phyloP scores from a whole-genome alignment of 495 filamentous ascomycete species.

The Lichina pygmaea region DNA sequence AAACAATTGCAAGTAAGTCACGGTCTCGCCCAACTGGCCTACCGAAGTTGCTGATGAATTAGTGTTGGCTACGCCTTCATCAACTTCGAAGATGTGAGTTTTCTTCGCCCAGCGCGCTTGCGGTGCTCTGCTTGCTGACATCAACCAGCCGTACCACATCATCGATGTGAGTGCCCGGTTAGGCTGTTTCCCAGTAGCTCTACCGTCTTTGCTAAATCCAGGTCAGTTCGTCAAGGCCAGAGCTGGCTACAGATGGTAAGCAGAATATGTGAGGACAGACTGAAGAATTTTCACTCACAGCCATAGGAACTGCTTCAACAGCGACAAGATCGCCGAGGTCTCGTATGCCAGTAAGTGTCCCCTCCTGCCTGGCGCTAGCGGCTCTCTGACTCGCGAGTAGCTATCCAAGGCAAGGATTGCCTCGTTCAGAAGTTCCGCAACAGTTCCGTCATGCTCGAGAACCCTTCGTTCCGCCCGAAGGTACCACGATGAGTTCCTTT shows the following conservation, averaged over 20 bases:
- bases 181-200: conserved; percentile 1
- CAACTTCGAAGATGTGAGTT: conserved; percentile 59
- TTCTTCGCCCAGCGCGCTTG: background rate
- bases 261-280: background rate
- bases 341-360: conserved; percentile 66
- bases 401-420: conserved; percentile 75
- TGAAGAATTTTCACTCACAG: background rate
- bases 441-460: conserved; percentile 78
- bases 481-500: conserved; percentile 14
- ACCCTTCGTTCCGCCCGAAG: conserved; percentile 58
- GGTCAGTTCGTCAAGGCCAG: conserved; percentile 47
- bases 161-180: conserved; percentile 2
- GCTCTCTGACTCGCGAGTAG: conserved; percentile 13
- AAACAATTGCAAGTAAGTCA: conserved; percentile 63
- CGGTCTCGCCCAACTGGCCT: background rate
- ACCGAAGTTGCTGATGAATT: conserved; percentile 9
- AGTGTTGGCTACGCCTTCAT: conserved; percentile 97
- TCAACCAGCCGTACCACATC: conserved; percentile 3
- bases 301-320: conserved; percentile 49
- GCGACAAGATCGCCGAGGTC: conserved; percentile 65
- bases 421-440: conserved; percentile 88
- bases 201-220: conserved; percentile 10
- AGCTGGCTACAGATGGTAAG: conserved; percentile 42
- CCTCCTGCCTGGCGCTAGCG: background rate
- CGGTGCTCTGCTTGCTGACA: background rate